Evolutionary conservation across 768 basidiomycete genomes (phyloP), one percentile per base, ranked within the genome.

Genomic region (Pleurotus pulmonarius): DNA sequence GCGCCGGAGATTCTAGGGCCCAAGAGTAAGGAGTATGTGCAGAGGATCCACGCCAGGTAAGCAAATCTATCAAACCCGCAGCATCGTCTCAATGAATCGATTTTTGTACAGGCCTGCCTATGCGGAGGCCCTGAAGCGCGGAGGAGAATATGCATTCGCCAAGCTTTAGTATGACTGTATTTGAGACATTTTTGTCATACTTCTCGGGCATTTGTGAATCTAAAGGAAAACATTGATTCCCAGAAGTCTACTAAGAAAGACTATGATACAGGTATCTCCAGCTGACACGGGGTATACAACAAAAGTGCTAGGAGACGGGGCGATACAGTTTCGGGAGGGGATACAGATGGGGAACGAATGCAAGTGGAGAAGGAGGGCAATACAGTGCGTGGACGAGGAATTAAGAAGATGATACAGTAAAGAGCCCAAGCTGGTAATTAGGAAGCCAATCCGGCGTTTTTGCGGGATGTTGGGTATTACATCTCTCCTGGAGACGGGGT

Each of bases 131-230:
- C 46, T 70, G 34, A 61, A 70, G 58, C 71, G 64, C 53, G 69
- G 70, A n/a, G 71, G 71, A 29, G 59, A 68, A 43, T 73, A 70
- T 57, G 59, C 61, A 5, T 71, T 65, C 56, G 67, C 63, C 3
- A 59, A 62, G 54, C 39, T 55, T 12, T 59, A 55, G 44, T 29
- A 26, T 46, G 39, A 8, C 11, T 34, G 34, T 16, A 8, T 34
- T 34, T 34, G 9, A 34, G 6, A 8, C 8, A 8, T 34, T 8
- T 2, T 11, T 34, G 3, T 34, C 29, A 4, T 34, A 34, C 29
- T 34, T 34, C 29, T 34, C 9, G 9, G 29, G 2, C 29, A 8
- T 34, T 34, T 8, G 29, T 8, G 3, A 34, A 8, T 34, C 29
- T 34, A 34, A 2, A 34, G 7, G 29, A 11, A 34, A 34, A 9